Percentiles rank a stretch among this genome's conserved stretches.
phyloP scores from a whole-genome alignment of 371 early-diverging fungal genomes.

The Blakeslea trispora region DNA sequence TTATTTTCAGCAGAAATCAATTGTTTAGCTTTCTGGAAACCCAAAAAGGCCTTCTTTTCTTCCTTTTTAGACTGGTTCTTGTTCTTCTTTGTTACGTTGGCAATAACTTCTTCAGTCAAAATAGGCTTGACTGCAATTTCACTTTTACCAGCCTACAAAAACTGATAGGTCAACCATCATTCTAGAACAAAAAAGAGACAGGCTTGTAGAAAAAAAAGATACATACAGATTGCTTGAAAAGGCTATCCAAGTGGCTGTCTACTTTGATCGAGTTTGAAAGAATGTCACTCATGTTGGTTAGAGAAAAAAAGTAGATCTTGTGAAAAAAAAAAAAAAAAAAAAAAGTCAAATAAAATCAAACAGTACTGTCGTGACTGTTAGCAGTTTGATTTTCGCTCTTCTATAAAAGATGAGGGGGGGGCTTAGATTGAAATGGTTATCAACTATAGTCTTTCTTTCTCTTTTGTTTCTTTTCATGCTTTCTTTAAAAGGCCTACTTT shows the following conservation, averaged over 20 bases:
- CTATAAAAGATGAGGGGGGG: no score
- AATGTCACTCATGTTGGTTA: slow-evolving; percentile 21
- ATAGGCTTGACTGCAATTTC: slow-evolving; percentile 27
- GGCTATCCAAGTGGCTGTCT: slow-evolving; percentile 22
- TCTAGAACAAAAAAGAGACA: no score
- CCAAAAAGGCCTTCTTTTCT: slow-evolving; percentile 33
- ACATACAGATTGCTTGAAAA: slow-evolving; percentile 28
- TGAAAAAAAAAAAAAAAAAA: slow-evolving; percentile 2
- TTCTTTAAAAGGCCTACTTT: no score
- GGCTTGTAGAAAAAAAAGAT: no score
- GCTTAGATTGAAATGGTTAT: no score
- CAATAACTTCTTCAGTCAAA: slow-evolving; percentile 9
- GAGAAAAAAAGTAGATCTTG: background rate
- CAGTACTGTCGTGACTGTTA: no score
- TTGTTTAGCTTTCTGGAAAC: slow-evolving; percentile 36
- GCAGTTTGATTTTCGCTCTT: no score
- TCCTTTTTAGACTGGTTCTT: slow-evolving; percentile 30
- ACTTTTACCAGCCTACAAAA: slow-evolving; percentile 37
- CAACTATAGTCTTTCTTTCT: no score
- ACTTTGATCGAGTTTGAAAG: slow-evolving; percentile 18
- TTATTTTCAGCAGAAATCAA: slow-evolving; percentile 30
- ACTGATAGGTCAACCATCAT: no score
- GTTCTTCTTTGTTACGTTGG: slow-evolving; percentile 24
- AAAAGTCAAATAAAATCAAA: background rate
- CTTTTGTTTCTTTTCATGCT: no score